phyloP scores from a whole-genome alignment of 345 rosid genomes.

The Crucihimalaya himalaica region DNA sequence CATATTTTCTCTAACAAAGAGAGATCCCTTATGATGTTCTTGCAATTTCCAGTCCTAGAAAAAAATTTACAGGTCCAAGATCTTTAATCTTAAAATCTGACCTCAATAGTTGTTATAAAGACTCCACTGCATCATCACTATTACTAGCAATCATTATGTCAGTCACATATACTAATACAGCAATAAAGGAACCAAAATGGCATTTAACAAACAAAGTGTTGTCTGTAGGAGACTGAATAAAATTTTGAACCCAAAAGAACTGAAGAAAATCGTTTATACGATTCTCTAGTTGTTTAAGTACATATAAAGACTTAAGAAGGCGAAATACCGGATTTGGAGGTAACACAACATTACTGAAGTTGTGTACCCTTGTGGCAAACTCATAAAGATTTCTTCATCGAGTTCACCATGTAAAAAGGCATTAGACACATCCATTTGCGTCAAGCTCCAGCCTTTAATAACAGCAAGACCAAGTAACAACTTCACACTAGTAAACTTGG shows the following conservation, averaged over 20 bases:
- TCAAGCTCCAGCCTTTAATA: neutral
- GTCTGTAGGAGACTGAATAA: neutral
- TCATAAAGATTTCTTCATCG: neutral
- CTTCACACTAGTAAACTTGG: too few relatives aligned
- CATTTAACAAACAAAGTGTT: neutral
- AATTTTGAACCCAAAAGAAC: neutral
- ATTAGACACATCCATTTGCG: neutral
- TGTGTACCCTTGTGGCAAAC: neutral
- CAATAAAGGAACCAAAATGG: neutral
- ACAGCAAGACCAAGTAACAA: neutral
- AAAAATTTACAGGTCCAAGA: neutral
- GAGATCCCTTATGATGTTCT: neutral
- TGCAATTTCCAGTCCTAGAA: neutral
- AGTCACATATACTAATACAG: neutral
- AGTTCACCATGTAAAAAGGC: neutral
- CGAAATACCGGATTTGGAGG: too few relatives aligned
- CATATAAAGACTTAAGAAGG: too few relatives aligned
- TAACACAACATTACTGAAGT: too few relatives aligned
- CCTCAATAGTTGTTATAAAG: rapidly evolving
- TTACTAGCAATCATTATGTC: neutral
- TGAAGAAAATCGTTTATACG: neutral
- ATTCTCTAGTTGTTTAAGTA: too few relatives aligned
- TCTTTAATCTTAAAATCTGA: neutral
- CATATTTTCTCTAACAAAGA: neutral
- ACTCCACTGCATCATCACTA: rapidly evolving